Evolutionary conservation across 202 grass and related monocot species (phyloP), one percentile per base, ranked within the genome.

Genomic region (Setaria italica): DNA sequence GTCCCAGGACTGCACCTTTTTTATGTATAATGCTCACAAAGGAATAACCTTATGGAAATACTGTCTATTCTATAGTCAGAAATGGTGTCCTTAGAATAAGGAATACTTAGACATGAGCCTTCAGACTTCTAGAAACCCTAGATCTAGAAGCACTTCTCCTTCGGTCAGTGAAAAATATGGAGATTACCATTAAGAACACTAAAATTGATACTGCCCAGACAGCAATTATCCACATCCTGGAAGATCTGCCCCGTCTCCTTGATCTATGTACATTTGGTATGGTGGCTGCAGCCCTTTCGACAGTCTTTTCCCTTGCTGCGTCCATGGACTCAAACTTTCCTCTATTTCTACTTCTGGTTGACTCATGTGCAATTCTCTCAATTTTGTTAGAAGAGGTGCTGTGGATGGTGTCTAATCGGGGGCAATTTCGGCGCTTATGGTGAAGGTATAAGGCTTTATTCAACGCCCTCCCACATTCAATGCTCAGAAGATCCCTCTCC

Each of bases 401-500:
- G 42, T 57, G 77, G 11, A 76, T 71, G 30, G 78, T 69, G 83
- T 64, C 84, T 76, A 81, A 62, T 47, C 66, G 88, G 62, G 79
- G 71, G 43, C 96, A 99, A 55, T 92, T 95, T 85, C 84, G 87
- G 21, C 62, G 82, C 55, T 88, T 83, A 34, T 99, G 96, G 80
- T 99, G 96, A 62, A 94, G 80, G 76, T 95, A 92, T 58, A 99
- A 90, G 41, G 96, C 96, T 67, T 85, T 89, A 77, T 99, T 99
- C 78, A 99, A 87, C 69, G 86, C 81, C 78, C 86, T 91, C 1
- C 86, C 96, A 20, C 96, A 99, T 80, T 92, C 96, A 70, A 99
- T 99, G 84, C 93, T 99, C n/a, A 99, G 91, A 82, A 90, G 86
- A 92, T 94, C 96, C 73, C 91, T 99, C 51, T 93, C 89, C 83